Evolutionary conservation across 2,329 filamentous ascomycete genomes (phyloP).

Genomic region (Talaromyces sp.): DNA sequence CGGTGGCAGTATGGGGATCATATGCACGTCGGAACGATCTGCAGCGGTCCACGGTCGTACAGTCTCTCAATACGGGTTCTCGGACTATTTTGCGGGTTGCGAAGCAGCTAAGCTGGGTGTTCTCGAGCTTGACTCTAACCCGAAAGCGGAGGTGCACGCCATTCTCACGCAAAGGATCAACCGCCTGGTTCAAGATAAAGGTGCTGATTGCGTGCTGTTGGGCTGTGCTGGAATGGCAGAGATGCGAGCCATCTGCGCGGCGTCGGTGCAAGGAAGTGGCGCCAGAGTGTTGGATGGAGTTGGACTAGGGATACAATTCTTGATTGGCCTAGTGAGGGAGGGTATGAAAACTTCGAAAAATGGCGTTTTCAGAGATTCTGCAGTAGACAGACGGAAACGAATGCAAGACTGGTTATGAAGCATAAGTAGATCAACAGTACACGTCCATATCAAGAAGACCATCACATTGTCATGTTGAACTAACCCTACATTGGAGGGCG

Average conservation of each 20-base stretch:
- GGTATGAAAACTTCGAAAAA: slow-evolving; percentile 7
- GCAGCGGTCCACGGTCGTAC: slow-evolving; percentile 4
- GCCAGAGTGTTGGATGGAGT: slow-evolving; percentile 8
- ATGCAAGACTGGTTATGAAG: slow-evolving; percentile 6
- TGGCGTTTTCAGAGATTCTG: slow-evolving; percentile 6
- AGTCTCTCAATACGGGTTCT: slow-evolving; percentile 6
- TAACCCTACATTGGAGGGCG: too few species aligned
- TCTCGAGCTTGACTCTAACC: slow-evolving; percentile 7
- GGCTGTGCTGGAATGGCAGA: slow-evolving; percentile 8
- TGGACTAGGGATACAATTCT: slow-evolving; percentile 6
- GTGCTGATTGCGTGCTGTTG: slow-evolving; percentile 7
- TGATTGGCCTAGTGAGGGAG: slow-evolving; percentile 6
- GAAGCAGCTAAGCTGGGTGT: slow-evolving; percentile 9
- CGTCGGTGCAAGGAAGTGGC: slow-evolving; percentile 2
- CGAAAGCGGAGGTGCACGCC: slow-evolving; percentile 3
- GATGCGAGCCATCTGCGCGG: slow-evolving; percentile 4
- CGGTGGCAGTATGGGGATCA: slow-evolving; percentile 23
- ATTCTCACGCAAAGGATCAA: slow-evolving; percentile 6
- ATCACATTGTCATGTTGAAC: too few species aligned
- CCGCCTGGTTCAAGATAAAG: slow-evolving; percentile 5
- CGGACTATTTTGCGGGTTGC: slow-evolving; percentile 6
- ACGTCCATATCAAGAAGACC: background rate
- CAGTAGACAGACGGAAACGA: slow-evolving; percentile 5
- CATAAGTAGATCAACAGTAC: background rate
- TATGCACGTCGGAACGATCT: slow-evolving; percentile 7